Base-by-base conservation (phyloP, 2,329 filamentous ascomycete species). In the Monilinia polystroma region DNA sequence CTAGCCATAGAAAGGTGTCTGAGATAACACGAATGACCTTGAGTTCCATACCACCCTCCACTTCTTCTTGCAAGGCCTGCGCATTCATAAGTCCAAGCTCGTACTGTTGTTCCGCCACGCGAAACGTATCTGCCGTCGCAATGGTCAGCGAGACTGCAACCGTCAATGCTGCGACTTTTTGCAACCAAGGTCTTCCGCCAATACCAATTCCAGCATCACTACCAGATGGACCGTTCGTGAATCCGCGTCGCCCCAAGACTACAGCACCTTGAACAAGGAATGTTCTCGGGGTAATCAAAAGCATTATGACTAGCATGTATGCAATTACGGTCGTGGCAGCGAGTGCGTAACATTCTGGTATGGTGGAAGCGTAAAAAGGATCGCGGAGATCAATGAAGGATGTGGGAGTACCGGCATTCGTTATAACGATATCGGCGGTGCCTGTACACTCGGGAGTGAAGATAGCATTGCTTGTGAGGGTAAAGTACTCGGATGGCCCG, bases 1-100 rank as follows among this genome's bases (percentile, higher is more conserved):
- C 95, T 51, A 99, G 87, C 94, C 95, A 98, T 41, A 99, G 83
- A 77, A 98, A 98, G 0, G 95, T 93, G 78, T 97, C 93, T 23
- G 94, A 98, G 70, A 99, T 92, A 72, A 98, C 87, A 71, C 93
- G 90, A 68, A 96, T 94, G 68, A 96, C 86, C 72, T 95, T 92
- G 71, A 99, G 89, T 77, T 97, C 91, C 69, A 90, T 85, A 65
- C 93, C 92, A 67, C 89, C 89, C 70, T 97, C 87, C 20, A 99
- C 94, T 74, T 90, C 83, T 57, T 87, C 81, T 70, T 95, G 92
- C 73, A 99, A 79, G 62, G 84, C 83, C 72, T 83, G 83, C 29
- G 92, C 93, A 75, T 97, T 92, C 80, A 93, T 92, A 73, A 87
- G 89, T 43, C 93, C 93, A 73, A 82, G 83, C 7, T 85, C 79